Percentiles rank a stretch among this genome's conserved stretches.
Evolutionary conservation across 2,329 filamentous ascomycete genomes (phyloP).

Genomic region (Ceratocystiopsis sp.): DNA sequence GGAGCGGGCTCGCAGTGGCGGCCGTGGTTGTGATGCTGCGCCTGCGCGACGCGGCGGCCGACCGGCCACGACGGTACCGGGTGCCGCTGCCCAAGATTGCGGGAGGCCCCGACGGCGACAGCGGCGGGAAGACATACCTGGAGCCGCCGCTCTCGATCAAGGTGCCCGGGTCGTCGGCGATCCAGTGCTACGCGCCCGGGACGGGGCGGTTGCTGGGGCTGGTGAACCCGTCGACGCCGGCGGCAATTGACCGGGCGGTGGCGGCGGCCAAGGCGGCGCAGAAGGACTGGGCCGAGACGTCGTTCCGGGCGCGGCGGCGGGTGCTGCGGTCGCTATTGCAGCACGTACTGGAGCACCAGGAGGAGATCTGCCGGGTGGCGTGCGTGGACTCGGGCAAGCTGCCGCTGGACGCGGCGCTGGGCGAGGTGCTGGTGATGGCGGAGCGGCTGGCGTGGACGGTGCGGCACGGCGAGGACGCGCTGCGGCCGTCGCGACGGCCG

Average conservation of each 20-base stretch:
- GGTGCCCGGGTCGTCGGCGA: slow-evolving; percentile 45
- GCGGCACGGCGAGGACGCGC: slow-evolving; percentile 67
- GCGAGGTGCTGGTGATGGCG: slow-evolving; percentile 82
- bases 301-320: slow-evolving; percentile 60
- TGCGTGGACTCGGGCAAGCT: slow-evolving; percentile 94
- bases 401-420: slow-evolving; percentile 80
- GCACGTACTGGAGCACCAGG: slow-evolving; percentile 76
- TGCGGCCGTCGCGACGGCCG: slow-evolving; percentile 54
- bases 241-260: slow-evolving; percentile 65
- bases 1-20: slow-evolving; percentile 2
- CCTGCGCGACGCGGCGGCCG: slow-evolving; percentile 11
- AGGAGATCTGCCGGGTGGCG: slow-evolving; percentile 67
- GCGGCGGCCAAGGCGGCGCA: slow-evolving; percentile 60
- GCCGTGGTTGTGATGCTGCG: slow-evolving; percentile 10
- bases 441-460: slow-evolving; percentile 96
- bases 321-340: slow-evolving; percentile 70
- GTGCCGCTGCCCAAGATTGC: slow-evolving; percentile 42
- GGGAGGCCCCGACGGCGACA: not conserved
- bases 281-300: slow-evolving; percentile 54
- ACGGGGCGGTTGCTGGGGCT: slow-evolving; percentile 70
- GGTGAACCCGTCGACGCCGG: slow-evolving; percentile 58
- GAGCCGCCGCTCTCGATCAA: slow-evolving; percentile 30
- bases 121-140: slow-evolving; percentile 17
- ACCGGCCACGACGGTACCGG: slow-evolving; percentile 36
- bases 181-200: slow-evolving; percentile 79